These are phyloP conservation scores for Panaeolus papilionaceus DNA, from an alignment of 768 basidiomycete genomes.

Conservation along the genomic window DNA sequence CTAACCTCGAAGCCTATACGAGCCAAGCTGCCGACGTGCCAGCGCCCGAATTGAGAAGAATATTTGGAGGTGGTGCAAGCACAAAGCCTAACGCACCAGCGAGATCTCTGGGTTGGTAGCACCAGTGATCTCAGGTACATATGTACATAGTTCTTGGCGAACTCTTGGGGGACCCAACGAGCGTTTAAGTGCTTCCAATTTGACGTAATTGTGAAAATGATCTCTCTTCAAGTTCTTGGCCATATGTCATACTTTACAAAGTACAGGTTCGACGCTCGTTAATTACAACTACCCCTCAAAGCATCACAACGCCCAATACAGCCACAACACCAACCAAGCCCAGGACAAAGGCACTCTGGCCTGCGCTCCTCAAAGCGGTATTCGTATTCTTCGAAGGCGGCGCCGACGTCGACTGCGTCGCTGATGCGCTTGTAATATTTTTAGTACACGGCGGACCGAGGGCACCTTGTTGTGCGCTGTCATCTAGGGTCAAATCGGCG, in stretches of 20 bases:
- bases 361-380: neutral
- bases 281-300: neutral
- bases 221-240: too few species aligned
- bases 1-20: neutral
- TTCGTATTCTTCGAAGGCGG: conserved; percentile 13
- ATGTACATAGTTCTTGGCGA: too few species aligned
- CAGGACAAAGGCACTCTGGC: neutral
- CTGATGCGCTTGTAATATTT: conserved; percentile 17
- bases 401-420: conserved; percentile 16
- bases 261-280: neutral
- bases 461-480: conserved; percentile 53
- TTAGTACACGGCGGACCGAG: conserved; percentile 43
- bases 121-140: too few species aligned
- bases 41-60: too few species aligned
- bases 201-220: too few species aligned
- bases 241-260: too few species aligned
- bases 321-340: neutral
- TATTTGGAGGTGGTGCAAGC: too few species aligned
- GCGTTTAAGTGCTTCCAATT: too few species aligned
- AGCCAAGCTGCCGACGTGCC: too few species aligned
- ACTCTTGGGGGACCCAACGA: too few species aligned
- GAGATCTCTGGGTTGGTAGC: too few species aligned
- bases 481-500: conserved; percentile 76
- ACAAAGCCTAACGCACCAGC: too few species aligned
- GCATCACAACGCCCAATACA: neutral